phyloP scores from a whole-genome alignment of 2,329 filamentous ascomycete genomes.

The Orbilia ellipsospora region DNA sequence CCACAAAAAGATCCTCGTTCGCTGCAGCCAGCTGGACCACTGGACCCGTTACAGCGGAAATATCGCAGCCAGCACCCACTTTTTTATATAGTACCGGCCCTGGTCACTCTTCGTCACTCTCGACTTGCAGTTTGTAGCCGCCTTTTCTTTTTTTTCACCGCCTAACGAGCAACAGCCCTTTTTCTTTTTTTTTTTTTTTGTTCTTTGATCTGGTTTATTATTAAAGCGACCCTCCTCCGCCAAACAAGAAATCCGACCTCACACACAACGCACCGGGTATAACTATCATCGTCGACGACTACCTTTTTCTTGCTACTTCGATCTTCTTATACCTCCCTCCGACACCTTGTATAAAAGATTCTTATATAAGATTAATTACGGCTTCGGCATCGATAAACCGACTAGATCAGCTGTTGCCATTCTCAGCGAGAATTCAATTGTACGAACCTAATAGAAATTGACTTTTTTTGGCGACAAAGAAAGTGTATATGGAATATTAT shows the following conservation, averaged over 20 bases:
- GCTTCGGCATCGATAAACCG: constrained; percentile 17
- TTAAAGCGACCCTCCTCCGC: constrained; percentile 47
- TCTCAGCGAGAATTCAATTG: constrained; percentile 45
- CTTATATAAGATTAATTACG: neutral
- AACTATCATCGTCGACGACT: too few relatives aligned
- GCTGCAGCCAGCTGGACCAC: constrained; percentile 15
- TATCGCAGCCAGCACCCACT: constrained; percentile 33
- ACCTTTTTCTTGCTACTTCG: too few relatives aligned
- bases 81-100: constrained; percentile 20
- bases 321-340: neutral
- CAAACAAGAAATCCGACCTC: constrained; percentile 21
- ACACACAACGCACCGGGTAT: constrained; percentile 25
- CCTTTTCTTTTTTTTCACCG: constrained; percentile 12
- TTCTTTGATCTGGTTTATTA: constrained; percentile 29
- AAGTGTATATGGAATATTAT: constrained; percentile 54
- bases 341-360: constrained; percentile 7
- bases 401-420: constrained; percentile 35
- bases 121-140: neutral
- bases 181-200: constrained; percentile 18
- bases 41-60: constrained; percentile 48
- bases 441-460: constrained; percentile 37
- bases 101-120: constrained; percentile 49
- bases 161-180: neutral
- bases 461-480: constrained; percentile 38
- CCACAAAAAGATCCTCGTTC: constrained; percentile 40